Evolutionary conservation across 345 rosid species (phyloP).

Genomic region (Turnera subulata): DNA sequence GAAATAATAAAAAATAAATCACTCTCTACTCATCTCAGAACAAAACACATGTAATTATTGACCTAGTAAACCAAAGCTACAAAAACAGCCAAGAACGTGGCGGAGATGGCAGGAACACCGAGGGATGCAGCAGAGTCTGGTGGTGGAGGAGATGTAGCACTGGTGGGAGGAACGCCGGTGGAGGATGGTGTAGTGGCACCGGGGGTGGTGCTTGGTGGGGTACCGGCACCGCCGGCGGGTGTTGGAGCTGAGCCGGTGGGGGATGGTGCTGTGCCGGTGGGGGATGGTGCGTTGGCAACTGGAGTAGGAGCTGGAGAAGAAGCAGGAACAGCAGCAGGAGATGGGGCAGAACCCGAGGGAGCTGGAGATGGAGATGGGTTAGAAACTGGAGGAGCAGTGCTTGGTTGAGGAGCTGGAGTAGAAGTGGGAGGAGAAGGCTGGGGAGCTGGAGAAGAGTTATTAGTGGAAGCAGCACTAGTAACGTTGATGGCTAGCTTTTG

Average conservation of each 20-base stretch:
- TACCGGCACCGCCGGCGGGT: background rate
- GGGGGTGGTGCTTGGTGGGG: background rate
- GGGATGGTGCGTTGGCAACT: conserved; percentile 8
- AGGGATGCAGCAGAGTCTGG: conserved; percentile 38
- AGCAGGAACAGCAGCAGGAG: conserved; percentile 4
- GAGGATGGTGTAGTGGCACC: background rate
- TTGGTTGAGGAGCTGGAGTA: conserved; percentile 24
- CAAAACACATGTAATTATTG: background rate
- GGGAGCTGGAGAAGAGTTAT: conserved; percentile 7
- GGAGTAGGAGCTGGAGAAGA: conserved; percentile 3
- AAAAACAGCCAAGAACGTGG: conserved; percentile 24
- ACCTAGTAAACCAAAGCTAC: conserved; percentile 35
- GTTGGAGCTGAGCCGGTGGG: background rate
- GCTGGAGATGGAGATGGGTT: conserved; percentile 2
- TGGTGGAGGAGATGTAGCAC: conserved; percentile 26
- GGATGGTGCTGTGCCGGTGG: conserved; percentile 6
- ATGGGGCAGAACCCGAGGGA: conserved; percentile 6
- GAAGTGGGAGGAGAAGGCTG: conserved; percentile 3
- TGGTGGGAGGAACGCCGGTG: conserved; percentile 20
- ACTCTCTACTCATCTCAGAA: background rate
- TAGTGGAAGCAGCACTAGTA: conserved; percentile 15
- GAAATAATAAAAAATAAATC: conserved; percentile 25
- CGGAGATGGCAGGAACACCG: conserved; percentile 22
- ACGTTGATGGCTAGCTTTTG: conserved; percentile 24
- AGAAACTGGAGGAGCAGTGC: conserved; percentile 14